Conservation (phyloP, 352 stramenopile species). For the Phytopythium sindhum region DNA sequence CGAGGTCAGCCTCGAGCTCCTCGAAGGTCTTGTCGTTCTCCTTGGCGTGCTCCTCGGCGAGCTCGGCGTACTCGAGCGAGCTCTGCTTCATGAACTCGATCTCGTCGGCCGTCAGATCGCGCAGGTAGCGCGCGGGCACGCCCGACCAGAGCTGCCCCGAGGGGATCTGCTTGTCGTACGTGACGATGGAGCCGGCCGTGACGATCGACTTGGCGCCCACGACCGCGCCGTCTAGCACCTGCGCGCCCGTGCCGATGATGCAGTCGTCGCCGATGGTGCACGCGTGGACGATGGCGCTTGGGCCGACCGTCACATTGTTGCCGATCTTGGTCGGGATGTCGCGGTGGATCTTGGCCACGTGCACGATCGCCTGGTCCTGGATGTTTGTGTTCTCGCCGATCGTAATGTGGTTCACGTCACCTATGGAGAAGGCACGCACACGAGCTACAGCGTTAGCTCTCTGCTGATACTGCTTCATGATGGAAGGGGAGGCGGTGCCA, state of each 20-base stretch:
- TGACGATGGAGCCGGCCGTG: conserved; percentile 88
- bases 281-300: conserved; percentile 86
- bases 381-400: conserved; percentile 94
- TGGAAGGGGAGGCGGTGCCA: too few species aligned
- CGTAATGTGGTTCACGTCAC: conserved; percentile 90
- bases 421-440: conserved; percentile 12
- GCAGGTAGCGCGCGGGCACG: conserved; percentile 76
- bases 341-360: conserved; percentile 92
- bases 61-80: conserved; percentile 82
- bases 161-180: conserved; percentile 83
- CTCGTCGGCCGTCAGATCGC: conserved; percentile 82
- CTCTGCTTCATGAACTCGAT: conserved; percentile 89
- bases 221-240: conserved; percentile 88
- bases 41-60: conserved; percentile 65
- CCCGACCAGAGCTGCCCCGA: conserved; percentile 88
- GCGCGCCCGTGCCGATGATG: conserved; percentile 90
- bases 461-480: background rate
- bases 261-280: conserved; percentile 91
- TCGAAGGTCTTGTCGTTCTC: conserved; percentile 85
- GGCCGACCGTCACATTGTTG: conserved; percentile 89
- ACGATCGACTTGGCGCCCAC: conserved; percentile 88
- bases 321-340: conserved; percentile 90
- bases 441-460: background rate
- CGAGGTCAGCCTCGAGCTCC: conserved; percentile 72
- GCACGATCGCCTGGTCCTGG: conserved; percentile 91